Percentiles rank a stretch among this genome's conserved stretches.
These are phyloP conservation scores for Crithidia acanthocephali DNA, from an alignment of 208 protist genomes.

Conservation along the genomic window DNA sequence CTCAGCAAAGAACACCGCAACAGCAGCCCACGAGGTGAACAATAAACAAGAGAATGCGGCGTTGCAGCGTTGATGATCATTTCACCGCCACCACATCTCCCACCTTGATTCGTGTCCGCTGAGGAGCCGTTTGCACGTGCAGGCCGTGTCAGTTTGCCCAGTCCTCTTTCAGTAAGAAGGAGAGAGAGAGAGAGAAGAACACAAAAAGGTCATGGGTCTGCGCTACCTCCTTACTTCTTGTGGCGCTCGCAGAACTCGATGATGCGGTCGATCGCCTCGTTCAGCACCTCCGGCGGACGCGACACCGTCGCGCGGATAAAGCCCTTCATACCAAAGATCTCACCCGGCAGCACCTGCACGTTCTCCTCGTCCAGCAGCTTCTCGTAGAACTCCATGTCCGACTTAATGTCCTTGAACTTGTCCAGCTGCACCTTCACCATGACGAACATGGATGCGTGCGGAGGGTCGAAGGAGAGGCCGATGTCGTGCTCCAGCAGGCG, in stretches of 20 bases:
- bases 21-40: not conserved
- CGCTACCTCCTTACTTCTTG: constrained; percentile 43
- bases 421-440: constrained; percentile 81
- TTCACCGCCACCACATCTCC: not conserved
- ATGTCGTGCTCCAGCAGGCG: constrained; percentile 44
- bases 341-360: constrained; percentile 90
- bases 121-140: too few relatives aligned
- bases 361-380: constrained; percentile 85
- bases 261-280: constrained; percentile 84
- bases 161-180: too few relatives aligned
- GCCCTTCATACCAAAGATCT: constrained; percentile 79
- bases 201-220: too few relatives aligned
- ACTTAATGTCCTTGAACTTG: constrained; percentile 67
- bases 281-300: constrained; percentile 62
- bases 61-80: not conserved
- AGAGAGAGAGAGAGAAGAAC: too few relatives aligned
- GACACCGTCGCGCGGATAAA: constrained; percentile 88
- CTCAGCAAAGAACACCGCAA: too few relatives aligned
- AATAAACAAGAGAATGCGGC: constrained; percentile 4
- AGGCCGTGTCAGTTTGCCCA: too few relatives aligned
- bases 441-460: constrained; percentile 93
- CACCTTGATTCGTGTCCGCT: not conserved
- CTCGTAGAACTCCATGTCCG: constrained; percentile 86
- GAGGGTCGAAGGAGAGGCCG: constrained; percentile 59
- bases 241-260: constrained; percentile 73